phyloP scores from a whole-genome alignment of 2,329 filamentous ascomycete species.

The Sporothrix globosa region DNA sequence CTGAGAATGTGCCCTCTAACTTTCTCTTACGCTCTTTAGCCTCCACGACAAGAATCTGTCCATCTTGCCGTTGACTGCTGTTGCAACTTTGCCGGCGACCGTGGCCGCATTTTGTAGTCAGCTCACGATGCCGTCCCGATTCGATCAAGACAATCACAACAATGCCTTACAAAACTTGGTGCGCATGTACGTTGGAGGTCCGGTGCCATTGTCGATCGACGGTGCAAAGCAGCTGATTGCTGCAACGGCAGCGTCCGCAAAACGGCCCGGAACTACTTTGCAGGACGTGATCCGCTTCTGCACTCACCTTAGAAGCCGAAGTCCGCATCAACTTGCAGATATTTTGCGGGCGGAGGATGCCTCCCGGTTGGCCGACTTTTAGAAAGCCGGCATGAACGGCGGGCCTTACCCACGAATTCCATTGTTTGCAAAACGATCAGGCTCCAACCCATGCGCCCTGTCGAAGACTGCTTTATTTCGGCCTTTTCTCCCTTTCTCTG shows the following conservation, averaged over 20 bases:
- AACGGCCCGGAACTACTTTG: neutral
- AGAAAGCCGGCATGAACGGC: neutral
- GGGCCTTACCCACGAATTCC: neutral
- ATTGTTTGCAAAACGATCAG: neutral
- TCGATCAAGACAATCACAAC: neutral
- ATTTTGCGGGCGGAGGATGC: neutral
- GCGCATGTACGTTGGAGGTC: constrained; percentile 20
- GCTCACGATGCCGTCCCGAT: constrained; percentile 30
- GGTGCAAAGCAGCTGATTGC: constrained; percentile 1
- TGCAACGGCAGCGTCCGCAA: neutral
- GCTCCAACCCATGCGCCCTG: neutral
- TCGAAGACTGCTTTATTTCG: neutral
- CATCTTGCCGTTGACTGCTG: constrained; percentile 49
- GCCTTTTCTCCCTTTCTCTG: neutral
- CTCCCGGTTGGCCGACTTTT: constrained; percentile 5
- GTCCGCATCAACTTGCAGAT: neutral
- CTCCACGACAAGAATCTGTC: constrained; percentile 45
- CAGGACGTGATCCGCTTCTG: constrained; percentile 18
- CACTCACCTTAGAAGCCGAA: constrained; percentile 3
- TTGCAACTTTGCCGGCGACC: constrained; percentile 44
- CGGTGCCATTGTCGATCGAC: constrained; percentile 18
- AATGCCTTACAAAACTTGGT: neutral
- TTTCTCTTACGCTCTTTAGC: constrained; percentile 37
- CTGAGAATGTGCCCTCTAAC: neutral
- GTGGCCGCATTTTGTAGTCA: constrained; percentile 48